Evolutionary conservation across 2,329 filamentous ascomycete genomes (phyloP).

Genomic region (Fusarium sp.): DNA sequence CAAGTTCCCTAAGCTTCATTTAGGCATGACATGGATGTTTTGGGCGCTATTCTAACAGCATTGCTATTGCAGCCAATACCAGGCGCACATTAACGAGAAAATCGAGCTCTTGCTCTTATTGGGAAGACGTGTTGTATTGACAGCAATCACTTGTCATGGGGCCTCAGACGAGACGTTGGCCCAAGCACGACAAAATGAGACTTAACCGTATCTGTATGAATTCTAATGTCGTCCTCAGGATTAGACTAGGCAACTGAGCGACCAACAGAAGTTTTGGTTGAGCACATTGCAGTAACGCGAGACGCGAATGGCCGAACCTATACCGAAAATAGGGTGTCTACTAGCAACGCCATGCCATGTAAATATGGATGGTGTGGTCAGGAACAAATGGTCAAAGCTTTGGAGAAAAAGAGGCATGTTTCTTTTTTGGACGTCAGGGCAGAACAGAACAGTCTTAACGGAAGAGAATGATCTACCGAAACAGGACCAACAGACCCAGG

Average conservation of each 20-base stretch:
- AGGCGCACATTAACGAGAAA: slow-evolving; percentile 8
- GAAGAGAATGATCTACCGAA: slow-evolving; percentile 29
- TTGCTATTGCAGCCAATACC: slow-evolving; percentile 10
- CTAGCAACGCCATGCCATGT: slow-evolving; percentile 14
- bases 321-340: slow-evolving; percentile 16
- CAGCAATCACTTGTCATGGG: slow-evolving; percentile 14
- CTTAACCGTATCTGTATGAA: slow-evolving; percentile 21
- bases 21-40: slow-evolving; percentile 1
- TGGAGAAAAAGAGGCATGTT: slow-evolving; percentile 11
- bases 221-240: slow-evolving; percentile 6
- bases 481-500: slow-evolving; percentile 26
- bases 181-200: slow-evolving; percentile 17
- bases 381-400: slow-evolving; percentile 41
- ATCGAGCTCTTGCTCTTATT: background rate
- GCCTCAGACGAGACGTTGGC: slow-evolving; percentile 2
- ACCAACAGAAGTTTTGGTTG: slow-evolving; percentile 33
- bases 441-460: slow-evolving; percentile 23
- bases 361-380: slow-evolving; percentile 5
- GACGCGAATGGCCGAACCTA: slow-evolving; percentile 32
- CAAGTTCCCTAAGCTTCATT: slow-evolving; percentile 1
- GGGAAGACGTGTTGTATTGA: background rate
- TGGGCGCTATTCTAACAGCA: background rate
- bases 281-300: slow-evolving; percentile 28
- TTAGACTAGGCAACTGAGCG: slow-evolving; percentile 17
- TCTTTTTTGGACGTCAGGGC: slow-evolving; percentile 23